Percentiles rank a stretch among this genome's conserved stretches.
phyloP scores from a whole-genome alignment of 345 rosid species.

The Sisymbrium irio region DNA sequence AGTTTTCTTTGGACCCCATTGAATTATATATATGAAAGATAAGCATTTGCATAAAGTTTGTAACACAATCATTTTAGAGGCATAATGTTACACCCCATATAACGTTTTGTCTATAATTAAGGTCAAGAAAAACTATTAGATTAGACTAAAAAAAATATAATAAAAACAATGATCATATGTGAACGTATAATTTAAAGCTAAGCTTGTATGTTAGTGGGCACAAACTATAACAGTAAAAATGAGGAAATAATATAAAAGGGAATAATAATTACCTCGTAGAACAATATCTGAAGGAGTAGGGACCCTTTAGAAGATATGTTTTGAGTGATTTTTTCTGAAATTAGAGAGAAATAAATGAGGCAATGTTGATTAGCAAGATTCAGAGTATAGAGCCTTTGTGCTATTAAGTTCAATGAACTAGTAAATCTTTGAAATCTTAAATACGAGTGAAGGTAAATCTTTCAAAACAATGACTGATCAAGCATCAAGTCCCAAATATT shows the following conservation, averaged over 20 bases:
- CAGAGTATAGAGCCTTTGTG: slow-evolving; percentile 15
- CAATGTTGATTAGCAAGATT: slow-evolving; percentile 6
- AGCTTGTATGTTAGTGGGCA: slow-evolving; percentile 34
- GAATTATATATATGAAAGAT: slow-evolving; percentile 11
- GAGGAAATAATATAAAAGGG: slow-evolving; percentile 17
- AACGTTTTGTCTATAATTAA: slow-evolving; percentile 13
- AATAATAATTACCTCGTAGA: slow-evolving; percentile 37
- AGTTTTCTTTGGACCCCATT: slow-evolving; percentile 11
- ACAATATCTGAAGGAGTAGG: slow-evolving; percentile 20
- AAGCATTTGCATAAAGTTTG: slow-evolving; percentile 28
- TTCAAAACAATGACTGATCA: slow-evolving; percentile 24
- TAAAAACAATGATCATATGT: slow-evolving; percentile 20
- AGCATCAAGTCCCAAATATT: slow-evolving; percentile 20
- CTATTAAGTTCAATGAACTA: slow-evolving; percentile 20
- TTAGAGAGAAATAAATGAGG: neutral
- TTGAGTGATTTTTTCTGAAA: slow-evolving; percentile 15
- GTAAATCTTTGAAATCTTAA: slow-evolving; percentile 10
- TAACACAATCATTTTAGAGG: slow-evolving; percentile 34
- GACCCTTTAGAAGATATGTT: slow-evolving; percentile 17
- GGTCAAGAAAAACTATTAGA: slow-evolving; percentile 11
- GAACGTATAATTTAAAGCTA: slow-evolving; percentile 28
- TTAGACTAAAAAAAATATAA: slow-evolving; percentile 7
- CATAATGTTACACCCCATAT: slow-evolving; percentile 34
- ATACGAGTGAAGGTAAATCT: slow-evolving; percentile 7
- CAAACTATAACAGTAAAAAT: slow-evolving; percentile 21